Conservation (phyloP, 495 filamentous ascomycete species). For the Aspergillus affinis region DNA sequence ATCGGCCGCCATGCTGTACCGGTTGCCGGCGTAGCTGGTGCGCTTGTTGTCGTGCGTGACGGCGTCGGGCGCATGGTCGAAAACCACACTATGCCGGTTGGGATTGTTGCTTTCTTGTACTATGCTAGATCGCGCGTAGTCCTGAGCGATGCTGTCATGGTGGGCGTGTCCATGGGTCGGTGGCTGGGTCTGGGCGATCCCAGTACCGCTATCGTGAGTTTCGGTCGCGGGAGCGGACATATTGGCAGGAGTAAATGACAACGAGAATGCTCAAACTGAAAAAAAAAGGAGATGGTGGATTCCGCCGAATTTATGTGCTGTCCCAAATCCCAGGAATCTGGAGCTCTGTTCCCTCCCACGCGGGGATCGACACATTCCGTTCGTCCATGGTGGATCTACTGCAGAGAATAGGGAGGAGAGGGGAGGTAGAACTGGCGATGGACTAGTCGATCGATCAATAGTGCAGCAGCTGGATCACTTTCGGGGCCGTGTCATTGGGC, state of each 20-base stretch:
- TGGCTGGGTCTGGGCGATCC: neutral
- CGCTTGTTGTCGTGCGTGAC: neutral
- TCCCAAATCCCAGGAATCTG: neutral
- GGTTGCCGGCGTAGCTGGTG: neutral
- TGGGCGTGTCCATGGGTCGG: neutral
- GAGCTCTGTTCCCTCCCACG: neutral
- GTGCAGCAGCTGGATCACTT: neutral
- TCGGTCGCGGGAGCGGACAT: neutral
- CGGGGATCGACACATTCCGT: neutral
- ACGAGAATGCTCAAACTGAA: no score
- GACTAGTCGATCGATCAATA: neutral
- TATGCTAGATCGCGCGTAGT: neutral
- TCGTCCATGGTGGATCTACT: neutral
- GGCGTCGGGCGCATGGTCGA: neutral
- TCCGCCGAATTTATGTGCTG: neutral
- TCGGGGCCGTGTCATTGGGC: neutral
- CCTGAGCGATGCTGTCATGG: neutral
- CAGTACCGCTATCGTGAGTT: neutral
- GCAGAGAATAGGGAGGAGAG: slow-evolving; percentile 10
- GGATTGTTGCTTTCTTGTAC: neutral
- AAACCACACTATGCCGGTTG: neutral
- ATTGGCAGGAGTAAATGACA: neutral
- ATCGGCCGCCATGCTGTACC: neutral
- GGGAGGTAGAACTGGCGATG: neutral
- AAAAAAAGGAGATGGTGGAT: neutral